Conservation (phyloP, 1,139 yeast genomes). For the Debaryomycetaceae sp. region DNA sequence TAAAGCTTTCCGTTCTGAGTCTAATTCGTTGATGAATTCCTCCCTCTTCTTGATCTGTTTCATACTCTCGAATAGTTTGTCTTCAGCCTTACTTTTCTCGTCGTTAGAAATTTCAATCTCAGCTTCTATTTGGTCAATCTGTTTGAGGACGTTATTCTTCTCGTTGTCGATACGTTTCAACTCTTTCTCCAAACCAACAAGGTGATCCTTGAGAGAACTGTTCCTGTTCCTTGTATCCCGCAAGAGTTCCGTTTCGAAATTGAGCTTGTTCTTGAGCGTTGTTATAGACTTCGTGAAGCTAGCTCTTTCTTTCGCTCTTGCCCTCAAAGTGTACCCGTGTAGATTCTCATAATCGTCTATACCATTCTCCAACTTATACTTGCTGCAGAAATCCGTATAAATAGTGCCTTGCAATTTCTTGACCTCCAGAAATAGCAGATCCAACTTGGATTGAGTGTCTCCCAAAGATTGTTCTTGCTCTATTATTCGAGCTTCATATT, state of each 20-base stretch:
- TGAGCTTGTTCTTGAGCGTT: constrained; percentile 57
- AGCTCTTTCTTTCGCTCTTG: constrained; percentile 61
- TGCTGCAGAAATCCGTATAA: constrained; percentile 53
- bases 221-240: constrained; percentile 48
- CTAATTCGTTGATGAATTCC: constrained; percentile 30
- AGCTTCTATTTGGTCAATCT: constrained; percentile 47
- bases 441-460: constrained; percentile 29
- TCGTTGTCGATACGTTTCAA: constrained; percentile 26
- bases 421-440: constrained; percentile 23
- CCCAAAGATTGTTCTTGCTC: constrained; percentile 19
- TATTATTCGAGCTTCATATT: constrained; percentile 15
- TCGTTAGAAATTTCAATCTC: constrained; percentile 43
- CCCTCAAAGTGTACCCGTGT: constrained; percentile 61
- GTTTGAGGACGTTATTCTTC: constrained; percentile 29
- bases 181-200: constrained; percentile 28
- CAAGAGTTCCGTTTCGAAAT: constrained; percentile 60
- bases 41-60: constrained; percentile 28
- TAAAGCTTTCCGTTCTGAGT: constrained; percentile 23
- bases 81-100: constrained; percentile 30
- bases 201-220: constrained; percentile 29
- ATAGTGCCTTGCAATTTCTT: constrained; percentile 39
- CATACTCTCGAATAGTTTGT: constrained; percentile 22
- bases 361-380: constrained; percentile 47
- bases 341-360: constrained; percentile 66
- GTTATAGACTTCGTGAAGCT: constrained; percentile 59